Base-by-base conservation (phyloP, 2,329 filamentous ascomycete species). In the Fusarium sp. region DNA sequence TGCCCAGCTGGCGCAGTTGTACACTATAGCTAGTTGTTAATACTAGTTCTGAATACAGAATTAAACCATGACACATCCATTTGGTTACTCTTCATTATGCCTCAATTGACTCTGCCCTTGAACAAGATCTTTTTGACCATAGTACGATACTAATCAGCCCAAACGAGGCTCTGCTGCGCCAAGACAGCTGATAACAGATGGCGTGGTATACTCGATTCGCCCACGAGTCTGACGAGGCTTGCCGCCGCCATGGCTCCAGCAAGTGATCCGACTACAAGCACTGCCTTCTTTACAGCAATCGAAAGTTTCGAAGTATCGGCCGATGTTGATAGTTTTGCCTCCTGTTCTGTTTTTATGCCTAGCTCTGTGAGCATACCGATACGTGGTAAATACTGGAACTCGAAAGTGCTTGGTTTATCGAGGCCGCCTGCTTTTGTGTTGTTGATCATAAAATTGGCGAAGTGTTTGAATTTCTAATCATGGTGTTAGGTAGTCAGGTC, bases 311-410 rank as follows among this genome's bases (percentile, higher is more conserved):
- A 55, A n/a, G 49, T 43, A 41, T 50, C 52, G n/a, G 41, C 46
- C 23, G 46, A 51, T n/a, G 48, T 37, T 30, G 55, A 28, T 6
- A 30, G 25, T 25, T 30, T 39, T 39, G 34, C 45, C 43, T 48
- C 53, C 12, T 44, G 41, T 45, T 50, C 62, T 34, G 43, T 42
- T 13, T 31, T 42, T 34, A 52, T 18, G 78, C 84, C 75, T 28
- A 74, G 63, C 55, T 75, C 69, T 16, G 79, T 81, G 46, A 77
- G 76, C 66, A 75, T 78, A 23, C 78, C 78, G 19, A 81, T 74
- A 26, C 77, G 75, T 0, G 91, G 90, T 12, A 91, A 81, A 74
- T 91, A 91, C 75, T 93, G 91, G 79, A 94, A 91, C 21, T 90
- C 87, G 74, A 93, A 94, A 11, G 81, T 82, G 3, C 86, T 88